Base-by-base conservation (phyloP, 148 eudicot species). In the Camellia sinensis region DNA sequence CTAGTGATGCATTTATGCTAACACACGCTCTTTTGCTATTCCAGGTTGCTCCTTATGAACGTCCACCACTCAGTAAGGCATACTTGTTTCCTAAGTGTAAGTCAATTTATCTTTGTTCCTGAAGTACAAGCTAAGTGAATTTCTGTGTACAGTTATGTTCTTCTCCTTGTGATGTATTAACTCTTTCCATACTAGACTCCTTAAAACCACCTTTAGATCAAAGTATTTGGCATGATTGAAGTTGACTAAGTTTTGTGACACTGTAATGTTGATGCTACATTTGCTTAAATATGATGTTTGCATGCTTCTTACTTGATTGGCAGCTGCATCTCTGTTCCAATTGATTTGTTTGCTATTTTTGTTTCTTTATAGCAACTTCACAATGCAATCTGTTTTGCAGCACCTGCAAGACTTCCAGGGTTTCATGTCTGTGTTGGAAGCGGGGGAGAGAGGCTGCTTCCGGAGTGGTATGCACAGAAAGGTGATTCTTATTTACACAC, bases 31-130 rank as follows among this genome's bases (percentile, higher is more conserved):
- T 15, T 75, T 83, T 80, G 63, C 21, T 44, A 9, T 64, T 85
- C 18, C 84, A 95, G 99, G 99, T 95, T 74, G 99, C 99, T 86
- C 97, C 99, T 77, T 95, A 95, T 85, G 99, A 95, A 86, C 94
- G 99, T 18, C 99, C 99, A 74, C 97, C 99, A 70, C 97, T 95
- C 73, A 95, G 99, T 91, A 95, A 95, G 86, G 99, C 89, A 19
- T 95, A 93, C 82, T 89, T 96, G 76, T 93, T 93, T 78, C 99
- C 98, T 67, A 97, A 96, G 80, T 94, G 99, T 93, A 83, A 90
- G 92, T 85, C 41, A 74, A 45, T 56, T 61, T 71, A 22, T 52
- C 74, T 70, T 37, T 68, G 19, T 59, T 3, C 29, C 43, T 46
- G 41, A 8, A 21, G 74, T 22, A 71, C 43, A 71, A 50, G 43